These are phyloP conservation scores for Teunomyces tritomae DNA, from an alignment of 805 yeast genomes.

Conservation along the genomic window DNA sequence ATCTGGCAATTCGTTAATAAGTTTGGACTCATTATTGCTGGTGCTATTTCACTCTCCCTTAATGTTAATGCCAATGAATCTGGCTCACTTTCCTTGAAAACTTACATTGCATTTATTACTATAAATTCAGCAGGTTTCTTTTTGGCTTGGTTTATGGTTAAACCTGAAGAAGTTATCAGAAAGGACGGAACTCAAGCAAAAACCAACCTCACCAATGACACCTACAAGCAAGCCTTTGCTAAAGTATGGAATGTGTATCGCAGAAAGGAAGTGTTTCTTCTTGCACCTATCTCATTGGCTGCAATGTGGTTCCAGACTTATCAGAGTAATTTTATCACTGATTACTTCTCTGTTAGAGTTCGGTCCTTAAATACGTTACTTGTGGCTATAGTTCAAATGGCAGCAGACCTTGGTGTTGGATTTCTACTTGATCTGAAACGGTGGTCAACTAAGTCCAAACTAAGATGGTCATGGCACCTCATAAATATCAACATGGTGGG, in stretches of 20 bases:
- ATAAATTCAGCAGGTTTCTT: not conserved
- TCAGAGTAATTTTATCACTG: not conserved
- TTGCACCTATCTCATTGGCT: slow-evolving; percentile 2
- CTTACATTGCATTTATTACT: not conserved
- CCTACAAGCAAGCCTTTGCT: not conserved
- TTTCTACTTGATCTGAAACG: not conserved
- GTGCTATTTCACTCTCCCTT: slow-evolving; percentile 1
- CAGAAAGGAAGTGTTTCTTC: slow-evolving; percentile 2
- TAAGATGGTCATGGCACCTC: slow-evolving; percentile 3
- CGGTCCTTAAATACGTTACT: slow-evolving; percentile 1
- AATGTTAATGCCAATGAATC: not conserved
- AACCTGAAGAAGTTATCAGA: slow-evolving; percentile 1
- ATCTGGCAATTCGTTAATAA: slow-evolving; percentile 1
- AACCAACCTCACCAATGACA: not conserved
- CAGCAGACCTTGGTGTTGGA: slow-evolving; percentile 2
- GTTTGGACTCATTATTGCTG: slow-evolving; percentile 1
- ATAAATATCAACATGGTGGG: slow-evolving; percentile 1
- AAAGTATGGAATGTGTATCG: slow-evolving; percentile 1
- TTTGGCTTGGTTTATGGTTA: slow-evolving; percentile 3
- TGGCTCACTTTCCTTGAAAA: not conserved
- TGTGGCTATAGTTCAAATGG: slow-evolving; percentile 1
- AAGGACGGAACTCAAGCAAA: slow-evolving; percentile 1
- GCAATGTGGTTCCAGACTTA: slow-evolving; percentile 4
- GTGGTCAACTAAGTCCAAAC: slow-evolving; percentile 1
- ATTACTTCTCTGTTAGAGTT: slow-evolving; percentile 1